These are phyloP conservation scores for Trichopus zeylanicus DNA, from an alignment of 116 monocot species.

Conservation along the genomic window DNA sequence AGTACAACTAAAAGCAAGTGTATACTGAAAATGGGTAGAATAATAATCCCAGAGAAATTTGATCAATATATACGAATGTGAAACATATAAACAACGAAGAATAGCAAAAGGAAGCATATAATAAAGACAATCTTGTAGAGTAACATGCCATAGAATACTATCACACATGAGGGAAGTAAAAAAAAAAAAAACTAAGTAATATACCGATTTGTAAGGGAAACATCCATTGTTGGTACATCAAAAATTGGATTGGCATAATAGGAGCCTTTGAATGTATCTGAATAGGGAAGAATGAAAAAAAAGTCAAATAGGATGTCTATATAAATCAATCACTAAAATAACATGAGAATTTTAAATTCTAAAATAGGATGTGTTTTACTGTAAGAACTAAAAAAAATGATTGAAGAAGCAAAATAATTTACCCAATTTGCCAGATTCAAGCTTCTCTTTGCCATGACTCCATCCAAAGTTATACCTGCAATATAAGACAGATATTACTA, in stretches of 20 bases:
- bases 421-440: slow-evolving; percentile 94
- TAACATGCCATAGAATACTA: not conserved
- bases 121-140: not conserved
- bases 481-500: not conserved
- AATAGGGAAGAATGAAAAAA: not conserved
- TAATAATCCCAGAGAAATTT: not conserved
- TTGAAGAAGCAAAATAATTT: not conserved
- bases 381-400: not conserved
- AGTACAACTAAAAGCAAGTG: too few relatives aligned
- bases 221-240: slow-evolving; percentile 67
- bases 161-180: too few relatives aligned
- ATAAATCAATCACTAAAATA: not conserved
- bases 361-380: not conserved
- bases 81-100: not conserved
- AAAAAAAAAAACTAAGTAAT: too few relatives aligned
- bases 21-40: too few relatives aligned
- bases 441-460: slow-evolving; percentile 92
- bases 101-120: not conserved
- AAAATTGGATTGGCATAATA: slow-evolving; percentile 95
- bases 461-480: slow-evolving; percentile 91
- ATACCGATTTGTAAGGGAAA: slow-evolving; percentile 45
- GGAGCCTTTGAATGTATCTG: slow-evolving; percentile 87
- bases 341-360: not conserved
- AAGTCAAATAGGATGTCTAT: not conserved
- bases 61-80: not conserved